Percentiles rank a stretch among this genome's conserved stretches.
phyloP scores from a whole-genome alignment of 139 green algal genomes.

The Closterium sp. region DNA sequence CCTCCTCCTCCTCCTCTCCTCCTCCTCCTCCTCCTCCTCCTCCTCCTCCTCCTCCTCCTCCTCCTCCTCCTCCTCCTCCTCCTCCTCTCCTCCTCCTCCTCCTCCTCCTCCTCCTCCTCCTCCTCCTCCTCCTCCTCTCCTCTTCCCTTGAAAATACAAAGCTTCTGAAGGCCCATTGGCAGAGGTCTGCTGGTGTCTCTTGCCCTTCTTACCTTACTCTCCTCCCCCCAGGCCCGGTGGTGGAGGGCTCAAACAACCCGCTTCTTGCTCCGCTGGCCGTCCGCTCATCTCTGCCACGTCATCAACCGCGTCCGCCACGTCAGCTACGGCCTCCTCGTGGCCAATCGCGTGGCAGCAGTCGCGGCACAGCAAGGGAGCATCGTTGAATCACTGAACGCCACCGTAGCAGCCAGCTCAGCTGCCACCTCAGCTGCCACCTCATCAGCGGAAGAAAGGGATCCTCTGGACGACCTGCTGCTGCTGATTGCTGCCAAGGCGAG shows the following conservation, averaged over 20 bases:
- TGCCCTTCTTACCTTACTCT: not conserved
- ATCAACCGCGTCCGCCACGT: slow-evolving; percentile 29
- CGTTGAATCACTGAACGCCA: not conserved
- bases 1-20: too few species aligned
- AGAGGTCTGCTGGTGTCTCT: too few species aligned
- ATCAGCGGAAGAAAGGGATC: not conserved
- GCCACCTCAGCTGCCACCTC: not conserved
- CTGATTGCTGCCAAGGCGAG: not conserved
- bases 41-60: too few species aligned
- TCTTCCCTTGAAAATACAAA: too few species aligned
- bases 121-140: too few species aligned
- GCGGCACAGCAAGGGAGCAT: not conserved
- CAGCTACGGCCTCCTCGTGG: not conserved
- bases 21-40: too few species aligned
- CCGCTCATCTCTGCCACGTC: slow-evolving; percentile 6
- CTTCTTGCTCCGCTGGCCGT: slow-evolving; percentile 30
- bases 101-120: too few species aligned
- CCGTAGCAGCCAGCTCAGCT: not conserved
- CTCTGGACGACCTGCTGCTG: not conserved
- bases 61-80: too few species aligned
- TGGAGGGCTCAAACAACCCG: slow-evolving; percentile 19
- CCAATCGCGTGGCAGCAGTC: not conserved
- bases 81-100: too few species aligned
- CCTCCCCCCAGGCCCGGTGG: not conserved
- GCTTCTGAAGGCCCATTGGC: too few species aligned